These are phyloP conservation scores for Hygrocybe punicea DNA, from an alignment of 768 basidiomycete genomes.

Conservation along the genomic window DNA sequence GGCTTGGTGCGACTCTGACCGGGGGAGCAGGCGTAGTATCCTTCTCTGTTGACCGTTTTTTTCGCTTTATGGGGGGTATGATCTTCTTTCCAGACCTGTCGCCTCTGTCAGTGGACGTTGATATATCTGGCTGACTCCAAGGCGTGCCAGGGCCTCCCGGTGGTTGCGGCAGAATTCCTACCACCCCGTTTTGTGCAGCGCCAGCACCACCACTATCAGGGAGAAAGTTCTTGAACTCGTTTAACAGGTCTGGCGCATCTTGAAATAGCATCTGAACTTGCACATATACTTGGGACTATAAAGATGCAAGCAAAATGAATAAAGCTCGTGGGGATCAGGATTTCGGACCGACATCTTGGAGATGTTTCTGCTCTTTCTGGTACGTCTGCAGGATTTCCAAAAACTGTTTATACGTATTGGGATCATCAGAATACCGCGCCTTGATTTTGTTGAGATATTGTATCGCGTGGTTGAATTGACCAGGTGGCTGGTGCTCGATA, in stretches of 20 bases:
- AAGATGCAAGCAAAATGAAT: neutral
- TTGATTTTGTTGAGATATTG: conserved; percentile 99
- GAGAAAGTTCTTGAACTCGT: conserved; percentile 79
- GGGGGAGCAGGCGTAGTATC: conserved; percentile 60
- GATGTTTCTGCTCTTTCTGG: conserved; percentile 75
- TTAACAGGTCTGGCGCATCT: conserved; percentile 73
- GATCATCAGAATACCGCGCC: conserved; percentile 79
- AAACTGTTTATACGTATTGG: conserved; percentile 91
- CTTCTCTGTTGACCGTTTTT: conserved; percentile 63
- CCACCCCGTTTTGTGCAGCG: conserved; percentile 39
- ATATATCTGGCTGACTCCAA: conserved; percentile 40
- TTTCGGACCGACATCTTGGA: conserved; percentile 59
- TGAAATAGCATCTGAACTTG: conserved; percentile 81
- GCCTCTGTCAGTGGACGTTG: conserved; percentile 36
- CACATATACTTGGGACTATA: conserved; percentile 68
- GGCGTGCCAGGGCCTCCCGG: conserved; percentile 25
- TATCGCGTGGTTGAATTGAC: conserved; percentile 91
- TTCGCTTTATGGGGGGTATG: conserved; percentile 48
- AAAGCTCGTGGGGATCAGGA: conserved; percentile 8
- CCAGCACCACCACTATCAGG: conserved; percentile 55
- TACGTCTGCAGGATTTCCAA: conserved; percentile 85
- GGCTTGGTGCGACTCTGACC: conserved; percentile 45
- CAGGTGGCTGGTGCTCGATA: conserved; percentile 51
- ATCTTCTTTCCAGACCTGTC: conserved; percentile 45
- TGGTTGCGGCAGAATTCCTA: conserved; percentile 50